Evolutionary conservation across 192 early-diverging fungal species (phyloP).

Genomic region (Coemansia sp.): DNA sequence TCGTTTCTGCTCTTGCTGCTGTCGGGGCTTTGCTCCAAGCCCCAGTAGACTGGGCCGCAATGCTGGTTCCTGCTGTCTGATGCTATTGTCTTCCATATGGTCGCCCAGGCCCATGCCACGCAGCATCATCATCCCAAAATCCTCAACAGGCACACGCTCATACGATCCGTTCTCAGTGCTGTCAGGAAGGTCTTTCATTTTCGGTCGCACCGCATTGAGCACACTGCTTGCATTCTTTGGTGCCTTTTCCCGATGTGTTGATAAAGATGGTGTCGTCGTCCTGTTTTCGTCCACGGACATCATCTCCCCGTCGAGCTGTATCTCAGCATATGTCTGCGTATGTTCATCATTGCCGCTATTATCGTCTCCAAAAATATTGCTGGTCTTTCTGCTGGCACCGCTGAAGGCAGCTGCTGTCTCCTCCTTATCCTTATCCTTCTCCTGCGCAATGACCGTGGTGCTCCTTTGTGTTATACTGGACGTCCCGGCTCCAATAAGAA

Average conservation of each 20-base stretch:
- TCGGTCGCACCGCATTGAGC: not conserved
- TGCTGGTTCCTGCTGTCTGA: not conserved
- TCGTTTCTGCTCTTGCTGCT: not conserved
- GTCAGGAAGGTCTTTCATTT: slow-evolving; percentile 54
- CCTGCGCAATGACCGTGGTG: too few relatives aligned
- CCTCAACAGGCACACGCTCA: slow-evolving; percentile 80
- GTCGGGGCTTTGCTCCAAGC: slow-evolving; percentile 74
- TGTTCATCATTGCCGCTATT: not conserved
- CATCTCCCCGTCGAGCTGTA: not conserved
- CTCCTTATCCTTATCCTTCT: not conserved
- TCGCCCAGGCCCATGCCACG: slow-evolving; percentile 86
- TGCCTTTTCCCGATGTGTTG: not conserved
- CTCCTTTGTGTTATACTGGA: not conserved
- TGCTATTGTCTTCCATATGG: slow-evolving; percentile 15
- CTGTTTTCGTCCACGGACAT: not conserved
- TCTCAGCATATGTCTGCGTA: not conserved
- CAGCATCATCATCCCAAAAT: slow-evolving; percentile 84
- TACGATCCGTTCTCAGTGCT: slow-evolving; percentile 60
- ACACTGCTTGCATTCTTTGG: not conserved
- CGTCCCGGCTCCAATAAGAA: not conserved
- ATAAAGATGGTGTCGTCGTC: not conserved
- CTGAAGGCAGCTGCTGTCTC: not conserved
- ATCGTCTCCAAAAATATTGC: not conserved
- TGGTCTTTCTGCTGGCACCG: not conserved
- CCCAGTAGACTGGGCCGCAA: slow-evolving; percentile 74